Evolutionary conservation across 768 basidiomycete genomes (phyloP), one percentile per base, ranked within the genome.

Genomic region (Grammothele lineata): DNA sequence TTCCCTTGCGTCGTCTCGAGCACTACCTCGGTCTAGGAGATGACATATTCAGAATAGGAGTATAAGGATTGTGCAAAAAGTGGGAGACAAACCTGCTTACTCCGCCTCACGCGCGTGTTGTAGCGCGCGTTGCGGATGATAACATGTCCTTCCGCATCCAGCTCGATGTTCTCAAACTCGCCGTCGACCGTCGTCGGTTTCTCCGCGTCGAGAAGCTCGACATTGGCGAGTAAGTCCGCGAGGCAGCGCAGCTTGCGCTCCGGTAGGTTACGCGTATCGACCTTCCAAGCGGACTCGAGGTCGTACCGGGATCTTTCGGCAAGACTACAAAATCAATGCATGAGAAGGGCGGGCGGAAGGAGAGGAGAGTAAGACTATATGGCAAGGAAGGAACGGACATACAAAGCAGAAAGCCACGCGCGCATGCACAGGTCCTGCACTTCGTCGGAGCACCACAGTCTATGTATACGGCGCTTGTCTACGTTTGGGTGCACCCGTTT

Each of bases 81-180:
- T n/a, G 23, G 24, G 22, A 21, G 30, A 27, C 59, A 12, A 54
- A 73, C 76, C 64, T 72, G 66, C 27, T 56, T 43, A 42, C 68
- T 66, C 37, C 48, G 37, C 17, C 72, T 63, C 2, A 75, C 61
- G 30, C 71, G 58, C 2, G 63, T 73, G 41, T 71, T 75, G 59
- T 65, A 77, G 2, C 72, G 65, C 3, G 67, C 50, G 51, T 75
- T 75, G 12, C 54, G 49, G 2, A 77, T 37, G 10, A 57, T 46
- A 15, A 69, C 34, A 3, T 53, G 56, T 1, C 68, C 70, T 9
- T 67, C 59, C 15, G 55, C 48, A 26, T 51, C 56, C 5, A 59
- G 10, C 14, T 47, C 49, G 9, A 62, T 61, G 1, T 43, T 38
- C 2, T 48, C 56, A 47, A 75, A 70, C 33, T 75, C 72, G 40